Percentiles rank a stretch among this genome's conserved stretches.
These are phyloP conservation scores for Cucumis sativus DNA, from an alignment of 306 rosid species.

Conservation along the genomic window DNA sequence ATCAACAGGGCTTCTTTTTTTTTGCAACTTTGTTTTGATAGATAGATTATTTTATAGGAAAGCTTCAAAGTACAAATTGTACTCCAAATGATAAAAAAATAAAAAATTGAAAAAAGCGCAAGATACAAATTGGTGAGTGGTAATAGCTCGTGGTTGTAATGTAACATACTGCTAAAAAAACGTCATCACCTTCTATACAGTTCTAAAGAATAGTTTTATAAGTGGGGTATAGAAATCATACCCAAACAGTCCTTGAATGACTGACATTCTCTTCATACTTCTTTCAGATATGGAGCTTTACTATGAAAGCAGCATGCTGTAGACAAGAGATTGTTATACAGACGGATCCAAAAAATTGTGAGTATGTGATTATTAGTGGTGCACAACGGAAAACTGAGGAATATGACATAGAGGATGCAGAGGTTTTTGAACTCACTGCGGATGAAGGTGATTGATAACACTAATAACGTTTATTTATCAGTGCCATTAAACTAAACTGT, in stretches of 20 bases:
- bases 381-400: constrained; percentile 65
- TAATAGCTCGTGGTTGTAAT: neutral
- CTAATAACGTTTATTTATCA: neutral
- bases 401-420: constrained; percentile 78
- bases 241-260: neutral
- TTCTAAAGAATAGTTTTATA: neutral
- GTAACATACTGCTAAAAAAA: neutral
- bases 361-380: constrained; percentile 68
- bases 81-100: too few relatives aligned
- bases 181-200: neutral
- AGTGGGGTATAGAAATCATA: neutral
- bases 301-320: constrained; percentile 89
- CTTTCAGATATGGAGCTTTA: constrained; percentile 86
- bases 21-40: neutral
- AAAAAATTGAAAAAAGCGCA: neutral
- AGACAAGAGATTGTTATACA: constrained; percentile 76
- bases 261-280: constrained; percentile 5
- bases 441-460: constrained; percentile 53
- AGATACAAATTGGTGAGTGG: neutral
- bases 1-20: neutral
- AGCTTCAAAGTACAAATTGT: too few relatives aligned
- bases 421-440: constrained; percentile 71
- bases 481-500: neutral
- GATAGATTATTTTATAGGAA: neutral
- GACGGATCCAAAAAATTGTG: constrained; percentile 84